A percentile compares a stretch with the other conserved stretches of the same genome.
These are phyloP conservation scores for Plasmopara viticola DNA, from an alignment of 352 stramenopile species.

Conservation along the genomic window DNA sequence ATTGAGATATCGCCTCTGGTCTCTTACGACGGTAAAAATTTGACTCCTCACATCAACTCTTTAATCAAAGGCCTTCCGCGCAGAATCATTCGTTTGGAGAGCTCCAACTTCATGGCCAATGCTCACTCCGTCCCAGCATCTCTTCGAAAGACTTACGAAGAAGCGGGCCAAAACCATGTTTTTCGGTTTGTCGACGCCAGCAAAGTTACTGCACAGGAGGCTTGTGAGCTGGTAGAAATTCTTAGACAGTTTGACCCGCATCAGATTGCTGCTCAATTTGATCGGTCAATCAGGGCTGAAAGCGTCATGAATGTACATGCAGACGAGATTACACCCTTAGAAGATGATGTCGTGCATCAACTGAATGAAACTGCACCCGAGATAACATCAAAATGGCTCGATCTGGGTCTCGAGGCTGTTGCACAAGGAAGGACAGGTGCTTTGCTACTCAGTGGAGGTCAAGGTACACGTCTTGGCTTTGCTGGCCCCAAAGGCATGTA, in stretches of 20 bases:
- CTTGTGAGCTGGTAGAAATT: conserved; percentile 30
- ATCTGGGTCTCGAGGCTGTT: conserved; percentile 67
- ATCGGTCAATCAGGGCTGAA: conserved; percentile 32
- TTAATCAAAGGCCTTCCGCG: conserved; percentile 24
- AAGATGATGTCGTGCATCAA: conserved; percentile 38
- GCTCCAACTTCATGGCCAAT: conserved; percentile 13
- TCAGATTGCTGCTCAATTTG: conserved; percentile 31
- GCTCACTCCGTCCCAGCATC: conserved; percentile 28
- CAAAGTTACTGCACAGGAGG: conserved; percentile 26
- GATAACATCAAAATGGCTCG: conserved; percentile 28
- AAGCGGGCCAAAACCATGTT: conserved; percentile 36
- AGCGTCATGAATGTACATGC: conserved; percentile 6
- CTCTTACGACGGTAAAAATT: conserved; percentile 80
- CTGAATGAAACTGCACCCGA: conserved; percentile 23
- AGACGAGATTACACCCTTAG: conserved; percentile 33
- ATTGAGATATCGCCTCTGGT: conserved; percentile 67
- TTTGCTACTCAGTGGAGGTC: conserved; percentile 89
- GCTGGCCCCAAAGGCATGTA: conserved; percentile 93
- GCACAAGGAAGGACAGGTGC: conserved; percentile 74
- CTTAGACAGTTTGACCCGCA: conserved; percentile 25
- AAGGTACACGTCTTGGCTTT: conserved; percentile 94
- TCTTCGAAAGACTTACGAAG: conserved; percentile 28
- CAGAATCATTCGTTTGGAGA: conserved; percentile 37
- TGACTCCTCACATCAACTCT: conserved; percentile 23
- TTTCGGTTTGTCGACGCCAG: conserved; percentile 43